phyloP scores from a whole-genome alignment of 202 grass and related monocot species.

The Schoenoplectus triqueter region DNA sequence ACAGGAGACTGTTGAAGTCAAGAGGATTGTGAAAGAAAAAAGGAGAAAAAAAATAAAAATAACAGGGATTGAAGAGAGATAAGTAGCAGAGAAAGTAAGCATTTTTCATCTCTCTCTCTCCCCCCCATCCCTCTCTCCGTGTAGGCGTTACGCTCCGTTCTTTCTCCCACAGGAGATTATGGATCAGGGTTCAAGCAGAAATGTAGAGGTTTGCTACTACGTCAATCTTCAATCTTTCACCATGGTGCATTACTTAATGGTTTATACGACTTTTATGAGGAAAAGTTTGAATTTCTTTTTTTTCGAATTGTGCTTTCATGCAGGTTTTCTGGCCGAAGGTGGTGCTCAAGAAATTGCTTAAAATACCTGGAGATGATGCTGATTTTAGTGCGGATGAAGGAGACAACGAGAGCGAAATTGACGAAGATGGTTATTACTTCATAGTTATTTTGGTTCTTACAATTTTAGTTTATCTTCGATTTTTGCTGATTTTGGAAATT shows the following conservation, averaged over 20 bases:
- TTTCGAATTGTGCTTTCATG: not conserved
- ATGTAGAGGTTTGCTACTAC: constrained; percentile 28
- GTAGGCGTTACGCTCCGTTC: not conserved
- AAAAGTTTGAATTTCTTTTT: not conserved
- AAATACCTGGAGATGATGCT: constrained; percentile 60
- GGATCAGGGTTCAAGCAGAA: constrained; percentile 30
- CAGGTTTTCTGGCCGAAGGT: constrained; percentile 87
- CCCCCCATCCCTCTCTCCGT: not conserved
- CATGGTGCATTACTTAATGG: constrained; percentile 29
- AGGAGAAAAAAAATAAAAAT: not conserved
- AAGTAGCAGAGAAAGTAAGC: not conserved
- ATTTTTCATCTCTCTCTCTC: not conserved
- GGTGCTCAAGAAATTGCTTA: constrained; percentile 96
- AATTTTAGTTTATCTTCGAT: not conserved
- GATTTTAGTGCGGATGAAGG: constrained; percentile 77
- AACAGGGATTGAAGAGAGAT: not conserved
- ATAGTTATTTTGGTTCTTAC: not conserved
- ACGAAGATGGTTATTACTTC: constrained; percentile 41
- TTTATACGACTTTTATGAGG: not conserved
- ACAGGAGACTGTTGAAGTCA: not conserved
- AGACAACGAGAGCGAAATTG: constrained; percentile 51
- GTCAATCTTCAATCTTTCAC: constrained; percentile 6
- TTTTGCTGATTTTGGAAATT: constrained; percentile 33
- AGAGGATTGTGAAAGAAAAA: not conserved
- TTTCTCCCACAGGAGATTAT: constrained; percentile 22